Evolutionary conservation across 2,329 filamentous ascomycete genomes (phyloP), one percentile per base, ranked within the genome.

Genomic region (Leptographium galeiforme): DNA sequence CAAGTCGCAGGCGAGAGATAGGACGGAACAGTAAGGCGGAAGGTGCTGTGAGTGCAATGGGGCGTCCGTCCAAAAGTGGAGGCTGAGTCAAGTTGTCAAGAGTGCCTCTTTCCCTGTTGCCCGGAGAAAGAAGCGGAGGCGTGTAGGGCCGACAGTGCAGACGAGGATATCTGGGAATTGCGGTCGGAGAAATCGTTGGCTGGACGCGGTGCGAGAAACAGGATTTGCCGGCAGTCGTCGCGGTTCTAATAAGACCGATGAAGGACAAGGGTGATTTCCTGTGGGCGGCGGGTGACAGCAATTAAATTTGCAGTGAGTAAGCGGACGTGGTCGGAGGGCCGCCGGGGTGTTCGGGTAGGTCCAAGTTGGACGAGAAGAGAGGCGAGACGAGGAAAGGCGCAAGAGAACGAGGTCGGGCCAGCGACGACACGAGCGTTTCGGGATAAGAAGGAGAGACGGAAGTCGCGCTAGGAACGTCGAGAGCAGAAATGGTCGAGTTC

Each of bases 321-420:
- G 10, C 41, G 10, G 11, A 8, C n/a, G 10, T 18, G 16, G 36
- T 36, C 19, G 25, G 25, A 25, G 25, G 25, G 25, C 25, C 25
- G 25, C 25, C 25, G 25, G 25, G 25, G 25, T 25, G 25, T 25
- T 25, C 25, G 5, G 25, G 39, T 4, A 13, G 38, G 39, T n/a
- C n/a, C 19, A 10, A 12, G n/a, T 14, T 6, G 12, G 34, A 19
- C 16, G 32, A 36, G 47, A 8, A 49, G 36, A 12, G 13, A 38
- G 38, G 36, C n/a, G 18, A 36, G 33, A 38, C 13, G 33, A 49
- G 14, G 47, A 49, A 19, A 46, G 45, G 52, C 48, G 52, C 48
- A 48, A 48, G 16, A 36, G 43, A 25, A 54, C 48, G n/a, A 48
- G 36, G 52, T 54, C 52, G 52, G 52, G 52, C 52, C 52, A 40